Base-by-base conservation (phyloP, 1,284 basidiomycete genomes). In the Volvariella surrecta region DNA sequence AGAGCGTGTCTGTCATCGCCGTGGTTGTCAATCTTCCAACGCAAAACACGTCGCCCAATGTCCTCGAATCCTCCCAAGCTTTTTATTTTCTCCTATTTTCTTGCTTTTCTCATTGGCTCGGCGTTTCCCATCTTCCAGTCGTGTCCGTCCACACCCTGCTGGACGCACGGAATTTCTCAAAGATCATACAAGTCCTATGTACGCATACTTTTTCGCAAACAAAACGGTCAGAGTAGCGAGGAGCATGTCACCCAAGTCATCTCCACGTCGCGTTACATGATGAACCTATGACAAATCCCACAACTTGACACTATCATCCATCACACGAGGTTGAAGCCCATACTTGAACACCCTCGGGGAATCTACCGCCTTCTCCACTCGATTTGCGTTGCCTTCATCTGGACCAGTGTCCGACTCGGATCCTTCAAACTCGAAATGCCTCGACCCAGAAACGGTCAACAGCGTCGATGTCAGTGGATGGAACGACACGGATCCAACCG, bases 401-500 rank as follows among this genome's bases (percentile, higher is more conserved):
- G 34, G 18, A n/a, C n/a, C 15, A 6, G 34, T 7, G 15, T 35
- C 34, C n/a, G 13, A 15, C 4, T 19, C 18, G 8, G 6, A 4
- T 7, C 8, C 34, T 6, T 15, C 18, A 35, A 16, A 8, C 7
- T 58, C 50, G 46, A 84, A 85, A 55, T 82, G 74, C 21, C 83
- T 66, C n/a, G 83, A 82, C 7, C 83, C 84, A 1, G 81, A 79
- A 2, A 69, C 67, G 0, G 81, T 79, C 13, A 82, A 53, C 4
- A 85, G 47, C 3, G 63, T 35, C 0, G 81, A 59, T 11, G 64
- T 61, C 11, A 69, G 54, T 0, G 83, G 80, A 49, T 85, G 79
- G 49, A 87, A 83, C 0, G 68, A 58, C 0, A 79, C 73, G 2
- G 76, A 74, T 1, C 80, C 77, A 11, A 85, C 55, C 3, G 80